Evolutionary conservation across 129 eudicot genomes (phyloP).

Genomic region (Oenanthe sinensis): DNA sequence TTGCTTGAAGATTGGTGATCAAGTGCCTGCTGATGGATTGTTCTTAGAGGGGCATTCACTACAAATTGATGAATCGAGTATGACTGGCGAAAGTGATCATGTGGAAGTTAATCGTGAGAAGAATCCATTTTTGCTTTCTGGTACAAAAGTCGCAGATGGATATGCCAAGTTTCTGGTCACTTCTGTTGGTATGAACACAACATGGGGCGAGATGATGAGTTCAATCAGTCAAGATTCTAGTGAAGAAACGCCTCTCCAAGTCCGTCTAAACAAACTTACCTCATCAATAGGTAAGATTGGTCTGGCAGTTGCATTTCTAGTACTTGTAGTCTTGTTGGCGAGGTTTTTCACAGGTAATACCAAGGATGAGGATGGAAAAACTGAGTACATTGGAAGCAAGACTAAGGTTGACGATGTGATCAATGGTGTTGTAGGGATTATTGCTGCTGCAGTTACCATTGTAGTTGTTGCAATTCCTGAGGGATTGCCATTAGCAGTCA

Average conservation of each 20-base stretch:
- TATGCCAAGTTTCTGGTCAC: conserved; percentile 36
- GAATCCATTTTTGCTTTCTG: conserved; percentile 38
- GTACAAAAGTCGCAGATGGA: conserved; percentile 48
- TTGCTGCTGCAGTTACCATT: conserved; percentile 35
- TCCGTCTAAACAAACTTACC: conserved; percentile 18
- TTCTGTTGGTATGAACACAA: conserved; percentile 27
- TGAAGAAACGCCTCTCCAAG: conserved; percentile 26
- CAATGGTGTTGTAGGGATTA: conserved; percentile 22
- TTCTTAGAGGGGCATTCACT: conserved; percentile 36
- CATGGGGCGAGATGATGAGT: conserved; percentile 43
- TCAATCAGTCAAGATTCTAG: conserved; percentile 14
- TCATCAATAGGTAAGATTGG: conserved; percentile 33
- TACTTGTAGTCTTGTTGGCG: conserved; percentile 24
- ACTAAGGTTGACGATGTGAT: conserved; percentile 25
- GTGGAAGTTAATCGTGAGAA: conserved; percentile 16
- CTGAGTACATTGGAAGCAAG: conserved; percentile 24
- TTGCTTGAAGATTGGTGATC: neutral
- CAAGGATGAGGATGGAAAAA: conserved; percentile 22
- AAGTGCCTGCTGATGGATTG: conserved; percentile 35
- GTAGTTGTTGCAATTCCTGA: neutral
- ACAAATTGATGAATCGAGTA: conserved; percentile 33
- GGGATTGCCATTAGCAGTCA: neutral
- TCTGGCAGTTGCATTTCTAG: conserved; percentile 24
- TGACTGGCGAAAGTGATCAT: conserved; percentile 34
- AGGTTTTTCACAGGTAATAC: conserved; percentile 18